Conservation (phyloP, 176 grass and related monocot species). For the Musa schizocarpa region DNA sequence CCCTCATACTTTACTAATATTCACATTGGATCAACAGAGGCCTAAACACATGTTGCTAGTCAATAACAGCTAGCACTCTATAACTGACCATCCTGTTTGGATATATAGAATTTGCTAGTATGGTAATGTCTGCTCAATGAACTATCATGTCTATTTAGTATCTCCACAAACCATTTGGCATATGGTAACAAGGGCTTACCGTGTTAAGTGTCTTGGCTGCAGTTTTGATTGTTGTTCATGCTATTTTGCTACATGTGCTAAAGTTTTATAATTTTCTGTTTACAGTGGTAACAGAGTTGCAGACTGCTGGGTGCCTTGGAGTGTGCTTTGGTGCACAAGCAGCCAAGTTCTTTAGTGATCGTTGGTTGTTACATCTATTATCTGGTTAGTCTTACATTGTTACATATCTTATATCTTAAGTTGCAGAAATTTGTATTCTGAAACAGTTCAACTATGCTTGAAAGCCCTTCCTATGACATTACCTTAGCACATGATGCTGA, state of each 20-base stretch:
- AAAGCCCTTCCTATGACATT: too few relatives aligned
- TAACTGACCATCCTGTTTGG: background rate
- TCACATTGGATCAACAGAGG: too few relatives aligned
- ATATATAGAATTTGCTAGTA: background rate
- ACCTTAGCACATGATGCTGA: too few relatives aligned
- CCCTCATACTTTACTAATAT: too few relatives aligned
- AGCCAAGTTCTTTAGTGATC: conserved; percentile 34
- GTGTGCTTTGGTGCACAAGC: conserved; percentile 44
- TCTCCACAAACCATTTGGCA: background rate
- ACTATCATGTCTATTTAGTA: background rate
- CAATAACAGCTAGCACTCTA: too few relatives aligned
- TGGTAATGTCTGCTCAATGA: background rate
- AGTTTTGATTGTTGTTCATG: background rate
- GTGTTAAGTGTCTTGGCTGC: background rate
- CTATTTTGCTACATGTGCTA: background rate
- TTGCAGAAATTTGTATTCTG: background rate
- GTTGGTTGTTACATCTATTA: conserved; percentile 35
- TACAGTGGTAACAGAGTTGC: conserved; percentile 49
- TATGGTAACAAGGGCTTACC: background rate
- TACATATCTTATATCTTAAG: background rate
- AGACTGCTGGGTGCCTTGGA: conserved; percentile 37
- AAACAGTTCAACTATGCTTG: background rate
- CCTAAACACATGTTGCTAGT: too few relatives aligned
- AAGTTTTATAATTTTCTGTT: background rate
- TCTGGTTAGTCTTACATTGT: background rate